These are phyloP conservation scores for Rhytidhysteron rufulum DNA, from an alignment of 2,329 filamentous ascomycete genomes.

Conservation along the genomic window DNA sequence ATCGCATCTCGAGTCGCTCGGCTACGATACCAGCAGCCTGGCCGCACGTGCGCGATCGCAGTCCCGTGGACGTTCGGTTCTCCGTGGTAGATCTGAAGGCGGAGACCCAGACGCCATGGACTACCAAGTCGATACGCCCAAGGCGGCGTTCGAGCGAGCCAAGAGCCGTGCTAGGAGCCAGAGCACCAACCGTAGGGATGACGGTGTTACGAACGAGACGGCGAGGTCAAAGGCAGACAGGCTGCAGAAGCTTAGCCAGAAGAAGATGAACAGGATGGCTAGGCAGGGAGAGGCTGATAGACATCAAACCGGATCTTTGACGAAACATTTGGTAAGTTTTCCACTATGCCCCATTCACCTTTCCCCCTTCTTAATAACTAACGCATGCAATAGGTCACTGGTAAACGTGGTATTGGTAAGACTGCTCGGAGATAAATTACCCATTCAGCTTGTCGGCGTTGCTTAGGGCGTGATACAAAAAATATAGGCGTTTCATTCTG, in stretches of 20 bases:
- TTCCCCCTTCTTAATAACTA: slow-evolving; percentile 24
- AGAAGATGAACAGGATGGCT: slow-evolving; percentile 98
- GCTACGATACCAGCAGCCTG: slow-evolving; percentile 76
- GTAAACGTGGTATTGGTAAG: slow-evolving; percentile 93
- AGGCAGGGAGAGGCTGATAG: slow-evolving; percentile 95
- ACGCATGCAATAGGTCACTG: slow-evolving; percentile 60
- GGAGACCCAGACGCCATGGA: slow-evolving; percentile 59
- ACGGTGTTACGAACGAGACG: slow-evolving; percentile 68
- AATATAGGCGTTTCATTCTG: too few species aligned
- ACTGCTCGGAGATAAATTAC: slow-evolving; percentile 58
- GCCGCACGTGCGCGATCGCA: slow-evolving; percentile 67
- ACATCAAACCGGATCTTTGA: slow-evolving; percentile 74
- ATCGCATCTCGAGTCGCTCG: slow-evolving; percentile 76
- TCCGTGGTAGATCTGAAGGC: slow-evolving; percentile 54
- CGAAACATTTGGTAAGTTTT: slow-evolving; percentile 81
- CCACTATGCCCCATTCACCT: background rate
- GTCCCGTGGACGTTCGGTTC: slow-evolving; percentile 68
- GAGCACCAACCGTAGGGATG: slow-evolving; percentile 66
- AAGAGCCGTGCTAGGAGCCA: slow-evolving; percentile 68
- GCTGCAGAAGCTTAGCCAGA: slow-evolving; percentile 84
- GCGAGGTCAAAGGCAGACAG: slow-evolving; percentile 77
- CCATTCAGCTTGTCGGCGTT: too few species aligned
- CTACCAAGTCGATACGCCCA: slow-evolving; percentile 63
- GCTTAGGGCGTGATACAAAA: too few species aligned
- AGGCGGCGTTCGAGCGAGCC: slow-evolving; percentile 49